These are phyloP conservation scores for Phytophthora sp. DNA, from an alignment of 352 stramenopile species.

Conservation along the genomic window DNA sequence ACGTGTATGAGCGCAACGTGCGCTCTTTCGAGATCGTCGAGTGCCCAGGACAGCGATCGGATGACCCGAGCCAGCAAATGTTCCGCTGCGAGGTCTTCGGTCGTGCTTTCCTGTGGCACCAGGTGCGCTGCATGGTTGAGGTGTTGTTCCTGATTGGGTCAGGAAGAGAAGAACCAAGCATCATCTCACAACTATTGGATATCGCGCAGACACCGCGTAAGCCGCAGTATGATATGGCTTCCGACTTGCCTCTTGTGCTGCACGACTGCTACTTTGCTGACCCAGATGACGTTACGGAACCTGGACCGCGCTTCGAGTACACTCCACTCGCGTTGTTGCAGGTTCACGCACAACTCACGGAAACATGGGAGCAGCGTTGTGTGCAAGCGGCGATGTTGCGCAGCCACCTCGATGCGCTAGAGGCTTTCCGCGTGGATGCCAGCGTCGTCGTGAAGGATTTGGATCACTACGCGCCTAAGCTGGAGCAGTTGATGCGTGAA, in stretches of 20 bases:
- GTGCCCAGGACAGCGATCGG: conserved; percentile 49
- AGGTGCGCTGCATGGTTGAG: conserved; percentile 98
- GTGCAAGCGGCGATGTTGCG: conserved; percentile 78
- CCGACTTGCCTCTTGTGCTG: conserved; percentile 96
- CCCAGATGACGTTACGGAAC: conserved; percentile 15
- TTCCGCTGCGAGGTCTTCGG: conserved; percentile 85
- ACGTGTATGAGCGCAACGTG: conserved; percentile 94
- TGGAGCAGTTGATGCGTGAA: conserved; percentile 80
- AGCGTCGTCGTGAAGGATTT: conserved; percentile 63
- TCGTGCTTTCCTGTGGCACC: conserved; percentile 99
- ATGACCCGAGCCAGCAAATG: conserved; percentile 63
- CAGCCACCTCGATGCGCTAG: conserved; percentile 72
- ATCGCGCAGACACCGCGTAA: conserved; percentile 87
- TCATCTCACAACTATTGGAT: conserved; percentile 93
- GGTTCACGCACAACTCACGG: conserved; percentile 79
- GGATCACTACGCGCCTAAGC: conserved; percentile 72
- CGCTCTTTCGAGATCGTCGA: conserved; percentile 82
- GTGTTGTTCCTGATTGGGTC: conserved; percentile 97
- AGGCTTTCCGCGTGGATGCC: conserved; percentile 49
- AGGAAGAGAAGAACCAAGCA: conserved; percentile 87
- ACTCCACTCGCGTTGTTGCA: conserved; percentile 78
- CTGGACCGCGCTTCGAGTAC: conserved; percentile 66
- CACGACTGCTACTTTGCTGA: conserved; percentile 96
- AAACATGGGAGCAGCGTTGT: conserved; percentile 84
- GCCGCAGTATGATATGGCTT: conserved; percentile 95